phyloP scores from a whole-genome alignment of 352 stramenopile genomes.

The Globisporangium sylvaticum region DNA sequence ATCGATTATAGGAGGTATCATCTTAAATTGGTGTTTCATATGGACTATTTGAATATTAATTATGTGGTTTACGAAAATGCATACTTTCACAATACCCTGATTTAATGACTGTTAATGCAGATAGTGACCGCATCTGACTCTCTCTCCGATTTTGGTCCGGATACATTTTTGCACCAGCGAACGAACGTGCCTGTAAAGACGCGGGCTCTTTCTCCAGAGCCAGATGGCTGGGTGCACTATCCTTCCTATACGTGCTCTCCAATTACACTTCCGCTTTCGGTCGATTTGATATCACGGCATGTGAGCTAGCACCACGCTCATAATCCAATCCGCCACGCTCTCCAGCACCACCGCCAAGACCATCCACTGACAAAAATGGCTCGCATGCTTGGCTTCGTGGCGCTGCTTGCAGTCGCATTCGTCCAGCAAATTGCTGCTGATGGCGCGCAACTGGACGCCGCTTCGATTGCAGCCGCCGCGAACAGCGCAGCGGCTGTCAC shows the following conservation, averaged over 20 bases:
- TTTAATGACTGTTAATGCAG: background rate
- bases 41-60: background rate
- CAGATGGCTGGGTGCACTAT: background rate
- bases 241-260: background rate
- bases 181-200: background rate
- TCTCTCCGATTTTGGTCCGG: background rate
- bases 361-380: background rate
- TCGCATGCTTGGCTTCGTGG: background rate
- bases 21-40: background rate
- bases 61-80: background rate
- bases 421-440: background rate
- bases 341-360: background rate
- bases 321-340: slow-evolving; percentile 4
- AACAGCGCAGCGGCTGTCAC: slow-evolving; percentile 12
- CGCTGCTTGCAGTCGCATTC: slow-evolving; percentile 7
- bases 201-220: background rate
- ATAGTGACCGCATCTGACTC: background rate
- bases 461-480: slow-evolving; percentile 12
- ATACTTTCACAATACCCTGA: background rate
- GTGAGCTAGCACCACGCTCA: background rate
- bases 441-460: slow-evolving; percentile 9
- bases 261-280: background rate
- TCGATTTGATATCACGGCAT: background rate
- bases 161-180: background rate
- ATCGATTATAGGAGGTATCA: background rate